Conservation (phyloP, 345 rosid species). For the Lepidium sativum region DNA sequence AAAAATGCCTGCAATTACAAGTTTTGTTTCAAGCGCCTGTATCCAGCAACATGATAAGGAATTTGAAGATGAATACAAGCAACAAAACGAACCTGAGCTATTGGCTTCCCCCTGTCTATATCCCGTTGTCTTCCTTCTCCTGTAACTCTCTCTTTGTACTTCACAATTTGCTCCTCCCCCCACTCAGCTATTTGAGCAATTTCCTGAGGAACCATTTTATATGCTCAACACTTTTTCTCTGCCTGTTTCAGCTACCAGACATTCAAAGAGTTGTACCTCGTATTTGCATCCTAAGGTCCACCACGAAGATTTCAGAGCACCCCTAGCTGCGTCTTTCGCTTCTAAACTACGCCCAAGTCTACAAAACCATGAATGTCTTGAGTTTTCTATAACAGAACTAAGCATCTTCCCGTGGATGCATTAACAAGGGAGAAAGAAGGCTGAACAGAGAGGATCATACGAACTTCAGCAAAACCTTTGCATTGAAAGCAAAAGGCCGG, state of each 20-base stretch:
- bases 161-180: constrained; percentile 74
- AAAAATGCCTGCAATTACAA: constrained; percentile 41
- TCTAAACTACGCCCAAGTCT: constrained; percentile 66
- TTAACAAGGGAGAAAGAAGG: background rate
- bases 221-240: background rate
- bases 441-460: constrained; percentile 24
- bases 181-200: constrained; percentile 63
- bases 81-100: constrained; percentile 44
- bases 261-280: constrained; percentile 31
- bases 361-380: constrained; percentile 15
- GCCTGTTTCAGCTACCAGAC: background rate
- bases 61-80: background rate
- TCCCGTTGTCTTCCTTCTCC: constrained; percentile 62
- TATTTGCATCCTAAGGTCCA: constrained; percentile 88
- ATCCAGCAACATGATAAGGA: background rate
- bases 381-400: background rate
- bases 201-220: constrained; percentile 32
- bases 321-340: constrained; percentile 93
- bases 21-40: background rate
- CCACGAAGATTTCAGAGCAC: constrained; percentile 86
- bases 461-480: constrained; percentile 63
- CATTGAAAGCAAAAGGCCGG: constrained; percentile 70
- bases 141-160: constrained; percentile 56
- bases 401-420: background rate
- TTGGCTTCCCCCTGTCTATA: constrained; percentile 65